Evolutionary conservation across 805 yeast genomes (phyloP), one percentile per base, ranked within the genome.

Genomic region (Metschnikowia continentalis): DNA sequence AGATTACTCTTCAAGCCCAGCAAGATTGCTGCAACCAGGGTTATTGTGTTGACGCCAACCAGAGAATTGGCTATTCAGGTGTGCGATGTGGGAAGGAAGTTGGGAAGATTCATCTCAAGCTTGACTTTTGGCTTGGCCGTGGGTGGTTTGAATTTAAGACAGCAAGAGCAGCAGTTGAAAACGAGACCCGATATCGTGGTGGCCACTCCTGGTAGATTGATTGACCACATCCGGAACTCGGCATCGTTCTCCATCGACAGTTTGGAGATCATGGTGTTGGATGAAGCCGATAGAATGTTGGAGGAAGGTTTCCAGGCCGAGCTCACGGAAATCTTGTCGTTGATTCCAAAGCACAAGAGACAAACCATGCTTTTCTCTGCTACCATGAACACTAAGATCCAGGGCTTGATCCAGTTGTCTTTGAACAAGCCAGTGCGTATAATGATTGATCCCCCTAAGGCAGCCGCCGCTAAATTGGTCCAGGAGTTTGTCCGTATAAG

Each of bases 291-390:
- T 78, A 84, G 99, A 75, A 94, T 94, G 98, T 79, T 94, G 60
- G 99, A 94, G 67, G 99, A 94, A 71, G 99, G 99, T 64, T 94
- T 94, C 81, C 97, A 91, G 70, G 89, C 84, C 48, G 99, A 94
- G 70, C 76, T 94, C 58, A 86, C 90, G 17, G 99, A 94, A 67
- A 92, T 94, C 53, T 79, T 94, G 69, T 79, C 87, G 13, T 75
- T 92, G 49, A 76, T 95, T 57, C 99, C 99, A 30, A 73, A 71
- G 57, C 80, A 84, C 46, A 89, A 89, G 70, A 83, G 98, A 68
- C 99, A 94, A 71, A 92, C 97, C 0, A 72, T 94, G 74, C 74
- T 94, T 60, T 94, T 91, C 62, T 94, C 99, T 35, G 99, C 99
- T 42, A 94, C 99, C 7, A 94, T 94, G 98, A 94, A 90, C 69